These are phyloP conservation scores for Ceratocystis alfenasii DNA, from an alignment of 2,329 filamentous ascomycete species.

Conservation along the genomic window DNA sequence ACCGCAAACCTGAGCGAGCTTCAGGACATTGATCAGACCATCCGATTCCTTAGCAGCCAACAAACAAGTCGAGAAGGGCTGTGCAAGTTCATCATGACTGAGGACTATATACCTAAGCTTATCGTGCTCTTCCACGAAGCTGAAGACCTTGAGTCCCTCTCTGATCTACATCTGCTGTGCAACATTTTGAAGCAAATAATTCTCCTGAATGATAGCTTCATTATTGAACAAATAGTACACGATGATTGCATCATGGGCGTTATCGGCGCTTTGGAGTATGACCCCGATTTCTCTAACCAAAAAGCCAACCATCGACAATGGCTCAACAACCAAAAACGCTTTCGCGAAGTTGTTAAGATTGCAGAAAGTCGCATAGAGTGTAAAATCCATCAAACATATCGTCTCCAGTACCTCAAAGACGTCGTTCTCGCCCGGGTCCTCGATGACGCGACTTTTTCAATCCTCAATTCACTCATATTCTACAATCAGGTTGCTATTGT, in stretches of 20 bases:
- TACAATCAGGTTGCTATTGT: constrained; percentile 99
- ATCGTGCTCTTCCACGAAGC: constrained; percentile 77
- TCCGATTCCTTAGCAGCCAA: constrained; percentile 65
- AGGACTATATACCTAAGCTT: constrained; percentile 79
- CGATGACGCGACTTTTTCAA: constrained; percentile 94
- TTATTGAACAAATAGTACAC: constrained; percentile 87
- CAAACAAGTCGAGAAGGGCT: constrained; percentile 71
- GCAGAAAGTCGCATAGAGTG: constrained; percentile 66
- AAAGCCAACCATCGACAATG: constrained; percentile 96
- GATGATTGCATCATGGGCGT: constrained; percentile 84
- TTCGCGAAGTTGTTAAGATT: constrained; percentile 92
- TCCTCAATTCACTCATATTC: constrained; percentile 95
- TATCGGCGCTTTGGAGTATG: constrained; percentile 91
- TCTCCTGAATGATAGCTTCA: constrained; percentile 82
- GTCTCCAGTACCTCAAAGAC: constrained; percentile 91
- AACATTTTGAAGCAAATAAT: constrained; percentile 98
- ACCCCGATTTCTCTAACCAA: constrained; percentile 93
- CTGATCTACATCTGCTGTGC: constrained; percentile 81
- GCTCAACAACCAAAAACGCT: constrained; percentile 75
- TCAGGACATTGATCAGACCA: constrained; percentile 69
- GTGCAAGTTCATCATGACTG: constrained; percentile 71
- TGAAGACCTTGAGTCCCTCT: constrained; percentile 78
- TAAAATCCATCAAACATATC: constrained; percentile 95
- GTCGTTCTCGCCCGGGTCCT: constrained; percentile 94
- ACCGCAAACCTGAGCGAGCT: constrained; percentile 71